Percentiles rank a stretch among this genome's conserved stretches.
These are phyloP conservation scores for Fomitopsis pulvina DNA, from an alignment of 768 basidiomycete species.

Conservation along the genomic window DNA sequence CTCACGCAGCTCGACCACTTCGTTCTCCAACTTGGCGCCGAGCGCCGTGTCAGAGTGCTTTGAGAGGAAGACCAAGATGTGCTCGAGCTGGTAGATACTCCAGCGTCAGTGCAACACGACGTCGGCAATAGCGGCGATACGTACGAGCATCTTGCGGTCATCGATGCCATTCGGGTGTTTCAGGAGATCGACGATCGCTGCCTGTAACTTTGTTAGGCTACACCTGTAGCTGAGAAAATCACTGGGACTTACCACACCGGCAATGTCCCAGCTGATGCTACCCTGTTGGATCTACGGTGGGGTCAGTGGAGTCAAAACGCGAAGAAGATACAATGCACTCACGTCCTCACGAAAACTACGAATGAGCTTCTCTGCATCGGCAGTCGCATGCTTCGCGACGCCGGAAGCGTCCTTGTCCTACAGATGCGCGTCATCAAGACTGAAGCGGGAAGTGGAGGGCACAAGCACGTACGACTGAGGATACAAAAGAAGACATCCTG, in stretches of 20 bases:
- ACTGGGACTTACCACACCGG: conserved; percentile 35
- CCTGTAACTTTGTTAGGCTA: no score
- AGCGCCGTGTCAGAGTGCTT: conserved; percentile 42
- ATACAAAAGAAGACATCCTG: no score
- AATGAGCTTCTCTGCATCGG: background rate
- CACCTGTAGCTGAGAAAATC: background rate
- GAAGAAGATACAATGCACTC: background rate
- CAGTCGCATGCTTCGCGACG: background rate
- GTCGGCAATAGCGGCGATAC: conserved; percentile 18
- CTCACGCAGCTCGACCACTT: conserved; percentile 49
- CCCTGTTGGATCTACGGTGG: conserved; percentile 30
- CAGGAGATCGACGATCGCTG: conserved; percentile 45
- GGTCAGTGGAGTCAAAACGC: background rate
- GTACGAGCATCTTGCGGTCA: conserved; percentile 70
- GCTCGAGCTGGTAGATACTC: conserved; percentile 50
- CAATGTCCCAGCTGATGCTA: conserved; percentile 28
- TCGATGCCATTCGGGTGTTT: conserved; percentile 58
- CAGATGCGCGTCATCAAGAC: no score
- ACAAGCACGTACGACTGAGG: background rate
- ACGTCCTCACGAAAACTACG: background rate
- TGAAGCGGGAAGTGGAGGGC: no score
- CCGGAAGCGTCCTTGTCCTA: background rate
- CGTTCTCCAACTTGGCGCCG: conserved; percentile 33
- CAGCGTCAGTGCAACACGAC: background rate
- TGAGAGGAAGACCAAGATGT: conserved; percentile 58